These are phyloP conservation scores for Panicum hallii DNA, from an alignment of 202 grass and related monocot species.

Conservation along the genomic window DNA sequence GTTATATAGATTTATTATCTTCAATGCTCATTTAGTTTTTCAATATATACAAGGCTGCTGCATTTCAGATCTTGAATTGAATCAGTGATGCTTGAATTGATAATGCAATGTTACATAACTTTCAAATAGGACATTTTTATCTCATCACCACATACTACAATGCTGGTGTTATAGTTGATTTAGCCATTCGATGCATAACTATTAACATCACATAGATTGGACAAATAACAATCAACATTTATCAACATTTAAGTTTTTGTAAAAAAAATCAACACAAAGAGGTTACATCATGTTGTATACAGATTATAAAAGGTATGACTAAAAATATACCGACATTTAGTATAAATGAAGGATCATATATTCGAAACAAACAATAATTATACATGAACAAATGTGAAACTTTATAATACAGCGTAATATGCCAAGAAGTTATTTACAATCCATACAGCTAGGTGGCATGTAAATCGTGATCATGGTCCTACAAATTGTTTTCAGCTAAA, in stretches of 20 bases:
- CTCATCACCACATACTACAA: not conserved
- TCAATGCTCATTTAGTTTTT: not conserved
- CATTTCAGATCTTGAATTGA: not conserved
- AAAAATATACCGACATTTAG: not conserved
- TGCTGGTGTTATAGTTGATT: not conserved
- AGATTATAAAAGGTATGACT: not conserved
- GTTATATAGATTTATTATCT: not conserved
- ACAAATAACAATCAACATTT: not conserved
- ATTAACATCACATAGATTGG: not conserved
- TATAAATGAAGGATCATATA: not conserved
- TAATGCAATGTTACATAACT: not conserved
- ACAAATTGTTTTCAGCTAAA: not conserved
- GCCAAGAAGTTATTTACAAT: constrained; percentile 1
- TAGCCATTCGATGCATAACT: not conserved
- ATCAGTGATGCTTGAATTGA: not conserved
- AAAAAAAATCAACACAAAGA: too few species aligned
- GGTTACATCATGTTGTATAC: not conserved
- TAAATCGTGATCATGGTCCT: constrained; percentile 1
- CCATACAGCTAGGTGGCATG: not conserved
- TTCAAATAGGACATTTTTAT: not conserved
- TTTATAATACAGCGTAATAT: not conserved
- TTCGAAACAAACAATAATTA: not conserved
- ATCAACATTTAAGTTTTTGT: not conserved
- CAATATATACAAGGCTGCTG: not conserved
- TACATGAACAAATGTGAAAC: not conserved